A percentile compares a stretch with the other conserved stretches of the same genome.
These are phyloP conservation scores for Crotalaria pallida DNA, from an alignment of 306 rosid genomes.

Conservation along the genomic window DNA sequence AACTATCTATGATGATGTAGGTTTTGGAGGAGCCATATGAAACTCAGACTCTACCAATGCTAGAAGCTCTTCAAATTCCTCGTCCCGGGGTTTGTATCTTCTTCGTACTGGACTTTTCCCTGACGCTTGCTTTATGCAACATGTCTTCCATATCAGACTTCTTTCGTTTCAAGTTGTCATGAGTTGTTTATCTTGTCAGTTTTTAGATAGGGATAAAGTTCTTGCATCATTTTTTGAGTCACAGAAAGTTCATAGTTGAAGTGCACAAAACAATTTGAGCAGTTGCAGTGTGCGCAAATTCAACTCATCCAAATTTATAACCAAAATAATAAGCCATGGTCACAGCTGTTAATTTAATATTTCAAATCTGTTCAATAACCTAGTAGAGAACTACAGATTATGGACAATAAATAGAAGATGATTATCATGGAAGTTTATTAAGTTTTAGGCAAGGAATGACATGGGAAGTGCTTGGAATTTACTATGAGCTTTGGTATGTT, in stretches of 20 bases:
- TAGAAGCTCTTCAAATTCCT: conserved; percentile 59
- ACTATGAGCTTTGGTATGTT: not conserved
- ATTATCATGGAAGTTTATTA: too few species aligned
- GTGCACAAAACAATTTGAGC: too few species aligned
- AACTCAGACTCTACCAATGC: conserved; percentile 21
- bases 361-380: too few species aligned
- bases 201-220: not conserved
- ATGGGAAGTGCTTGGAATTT: not conserved
- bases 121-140: not conserved
- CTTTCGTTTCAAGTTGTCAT: not conserved
- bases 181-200: not conserved
- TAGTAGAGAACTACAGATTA: too few species aligned
- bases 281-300: too few species aligned
- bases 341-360: too few species aligned
- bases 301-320: too few species aligned
- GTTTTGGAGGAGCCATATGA: conserved; percentile 41
- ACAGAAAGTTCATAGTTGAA: not conserved
- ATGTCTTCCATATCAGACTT: not conserved
- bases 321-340: too few species aligned
- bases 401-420: too few species aligned
- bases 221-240: not conserved
- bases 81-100: not conserved
- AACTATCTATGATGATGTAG: conserved; percentile 28
- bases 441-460: not conserved
- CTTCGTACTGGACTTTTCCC: not conserved